A percentile compares a stretch with the other conserved stretches of the same genome.
phyloP scores from a whole-genome alignment of 2,329 filamentous ascomycete species.

The Aspergillus pseudoglaucus region DNA sequence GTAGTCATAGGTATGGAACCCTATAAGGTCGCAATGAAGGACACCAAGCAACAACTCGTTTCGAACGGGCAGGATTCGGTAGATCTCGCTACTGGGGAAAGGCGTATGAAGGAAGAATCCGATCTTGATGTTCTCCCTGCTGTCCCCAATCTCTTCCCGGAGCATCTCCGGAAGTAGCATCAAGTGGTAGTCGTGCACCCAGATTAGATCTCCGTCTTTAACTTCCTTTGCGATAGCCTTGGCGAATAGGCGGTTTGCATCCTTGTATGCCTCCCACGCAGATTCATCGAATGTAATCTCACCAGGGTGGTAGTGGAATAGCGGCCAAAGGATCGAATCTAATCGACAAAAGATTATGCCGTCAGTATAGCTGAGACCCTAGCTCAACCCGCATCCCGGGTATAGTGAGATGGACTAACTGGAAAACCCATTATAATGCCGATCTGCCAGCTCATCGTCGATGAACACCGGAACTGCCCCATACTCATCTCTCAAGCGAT shows the following conservation, averaged over 20 bases:
- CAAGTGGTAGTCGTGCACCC: conserved; percentile 98
- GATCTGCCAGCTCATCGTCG: conserved; percentile 85
- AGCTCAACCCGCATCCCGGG: not conserved
- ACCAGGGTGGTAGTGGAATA: conserved; percentile 97
- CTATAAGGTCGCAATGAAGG: conserved; percentile 88
- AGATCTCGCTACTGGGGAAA: conserved; percentile 95
- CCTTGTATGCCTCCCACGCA: conserved; percentile 85
- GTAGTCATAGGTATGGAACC: conserved; percentile 98
- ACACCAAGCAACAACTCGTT: conserved; percentile 82
- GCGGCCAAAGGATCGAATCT: conserved; percentile 97
- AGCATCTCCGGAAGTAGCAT: conserved; percentile 97
- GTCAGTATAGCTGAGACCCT: conserved; percentile 9
- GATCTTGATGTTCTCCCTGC: conserved; percentile 89
- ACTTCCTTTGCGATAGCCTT: conserved; percentile 81
- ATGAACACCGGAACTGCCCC: conserved; percentile 88
- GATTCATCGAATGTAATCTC: conserved; percentile 97
- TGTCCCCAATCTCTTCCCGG: conserved; percentile 74
- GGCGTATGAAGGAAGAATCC: conserved; percentile 98
- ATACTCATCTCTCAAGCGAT: conserved; percentile 78
- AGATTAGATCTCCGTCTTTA: conserved; percentile 87
- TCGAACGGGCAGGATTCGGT: conserved; percentile 86
- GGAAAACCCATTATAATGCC: conserved; percentile 96
- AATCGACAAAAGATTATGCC: not conserved
- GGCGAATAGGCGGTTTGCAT: conserved; percentile 89
- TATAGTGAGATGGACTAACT: conserved; percentile 52